Evolutionary conservation across 2,329 filamentous ascomycete genomes (phyloP).

Genomic region (Fusarium sp.): DNA sequence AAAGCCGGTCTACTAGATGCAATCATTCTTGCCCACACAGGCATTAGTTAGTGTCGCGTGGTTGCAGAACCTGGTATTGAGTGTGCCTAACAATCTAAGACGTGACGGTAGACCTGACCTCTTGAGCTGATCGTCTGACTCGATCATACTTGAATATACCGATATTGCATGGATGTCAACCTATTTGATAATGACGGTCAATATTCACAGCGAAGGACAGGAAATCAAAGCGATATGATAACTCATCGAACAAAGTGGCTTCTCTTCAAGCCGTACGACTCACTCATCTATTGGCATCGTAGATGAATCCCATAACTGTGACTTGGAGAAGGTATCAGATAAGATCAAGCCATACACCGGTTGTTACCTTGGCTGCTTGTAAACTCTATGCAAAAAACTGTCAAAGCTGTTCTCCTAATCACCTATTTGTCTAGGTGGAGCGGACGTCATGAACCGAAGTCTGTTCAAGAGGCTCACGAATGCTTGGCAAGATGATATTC

Average conservation of each 20-base stretch:
- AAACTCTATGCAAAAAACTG: background rate
- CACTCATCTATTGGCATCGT: too few species aligned
- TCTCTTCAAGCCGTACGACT: background rate
- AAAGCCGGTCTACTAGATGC: background rate
- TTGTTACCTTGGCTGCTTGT: background rate
- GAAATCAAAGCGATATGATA: background rate
- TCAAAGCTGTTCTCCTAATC: background rate
- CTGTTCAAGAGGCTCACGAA: conserved; percentile 13
- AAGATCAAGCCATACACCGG: background rate
- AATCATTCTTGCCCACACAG: background rate
- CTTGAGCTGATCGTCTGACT: conserved; percentile 28
- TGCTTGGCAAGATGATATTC: conserved; percentile 35
- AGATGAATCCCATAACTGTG: background rate
- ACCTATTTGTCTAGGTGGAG: conserved; percentile 1
- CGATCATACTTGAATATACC: conserved; percentile 14
- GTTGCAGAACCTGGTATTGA: background rate
- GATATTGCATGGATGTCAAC: background rate
- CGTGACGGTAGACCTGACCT: conserved; percentile 18
- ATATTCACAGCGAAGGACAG: background rate
- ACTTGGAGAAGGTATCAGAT: background rate
- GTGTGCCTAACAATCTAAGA: conserved; percentile 5
- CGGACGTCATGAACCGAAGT: conserved; percentile 23
- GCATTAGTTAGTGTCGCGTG: conserved; percentile 22
- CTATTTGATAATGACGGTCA: background rate
- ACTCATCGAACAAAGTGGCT: background rate